These are phyloP conservation scores for Pseudocercospora pini-densiflorae DNA, from an alignment of 2,329 filamentous ascomycete species.

Conservation along the genomic window DNA sequence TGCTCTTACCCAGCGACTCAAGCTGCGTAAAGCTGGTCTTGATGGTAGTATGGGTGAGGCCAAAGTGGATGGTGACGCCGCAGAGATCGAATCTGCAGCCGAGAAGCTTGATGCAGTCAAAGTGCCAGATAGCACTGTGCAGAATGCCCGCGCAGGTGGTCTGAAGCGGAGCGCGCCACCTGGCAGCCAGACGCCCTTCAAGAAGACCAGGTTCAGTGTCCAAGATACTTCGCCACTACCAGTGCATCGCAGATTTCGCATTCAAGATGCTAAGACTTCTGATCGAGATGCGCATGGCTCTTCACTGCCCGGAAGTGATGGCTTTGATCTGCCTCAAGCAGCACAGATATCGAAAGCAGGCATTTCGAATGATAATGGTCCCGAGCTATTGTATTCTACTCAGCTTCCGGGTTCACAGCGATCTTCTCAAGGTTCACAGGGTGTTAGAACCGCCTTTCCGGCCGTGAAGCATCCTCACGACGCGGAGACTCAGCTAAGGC, in stretches of 20 bases:
- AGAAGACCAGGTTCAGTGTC: conserved; percentile 27
- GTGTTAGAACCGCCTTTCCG: conserved; percentile 65
- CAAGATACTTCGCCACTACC: conserved; percentile 13
- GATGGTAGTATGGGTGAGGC: conserved; percentile 29
- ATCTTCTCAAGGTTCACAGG: conserved; percentile 45
- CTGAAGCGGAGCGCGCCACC: conserved; percentile 31
- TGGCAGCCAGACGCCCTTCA: conserved; percentile 29
- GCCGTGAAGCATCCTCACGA: conserved; percentile 78
- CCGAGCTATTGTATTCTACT: conserved; percentile 13
- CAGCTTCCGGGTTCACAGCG: conserved; percentile 35
- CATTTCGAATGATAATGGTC: neutral
- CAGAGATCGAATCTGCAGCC: conserved; percentile 29
- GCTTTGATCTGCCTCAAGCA: conserved; percentile 19
- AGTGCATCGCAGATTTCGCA: conserved; percentile 32
- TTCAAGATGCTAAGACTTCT: conserved; percentile 29
- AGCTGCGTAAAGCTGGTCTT: conserved; percentile 28
- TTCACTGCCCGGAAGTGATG: conserved; percentile 17
- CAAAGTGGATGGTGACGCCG: conserved; percentile 24
- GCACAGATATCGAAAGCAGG: conserved; percentile 14
- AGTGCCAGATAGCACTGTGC: conserved; percentile 16
- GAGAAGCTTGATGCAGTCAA: conserved; percentile 23
- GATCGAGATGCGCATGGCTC: conserved; percentile 5
- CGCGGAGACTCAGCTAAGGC: conserved; percentile 63
- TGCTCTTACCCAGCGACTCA: conserved; percentile 38
- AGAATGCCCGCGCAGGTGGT: neutral